These are phyloP conservation scores for Pyrus betulifolia DNA, from an alignment of 306 rosid species.

Conservation along the genomic window DNA sequence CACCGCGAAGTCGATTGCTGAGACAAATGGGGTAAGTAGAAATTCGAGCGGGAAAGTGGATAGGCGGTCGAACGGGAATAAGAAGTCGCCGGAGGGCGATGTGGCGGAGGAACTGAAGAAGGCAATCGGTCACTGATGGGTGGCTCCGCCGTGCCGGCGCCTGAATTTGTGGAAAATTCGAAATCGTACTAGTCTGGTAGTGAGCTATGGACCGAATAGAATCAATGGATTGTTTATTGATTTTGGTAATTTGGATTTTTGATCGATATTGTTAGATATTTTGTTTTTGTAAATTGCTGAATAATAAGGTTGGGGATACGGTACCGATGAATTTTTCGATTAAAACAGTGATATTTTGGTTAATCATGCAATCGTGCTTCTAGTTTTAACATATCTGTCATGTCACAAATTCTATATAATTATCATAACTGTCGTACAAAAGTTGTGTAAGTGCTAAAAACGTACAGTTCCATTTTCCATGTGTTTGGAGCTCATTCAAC, in stretches of 20 bases:
- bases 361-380: too few relatives aligned
- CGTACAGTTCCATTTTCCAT: too few relatives aligned
- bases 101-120: constrained; percentile 52
- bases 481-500: too few relatives aligned
- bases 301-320: background rate
- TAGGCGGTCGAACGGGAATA: constrained; percentile 30
- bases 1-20: background rate
- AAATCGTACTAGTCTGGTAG: background rate
- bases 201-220: too few relatives aligned
- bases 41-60: constrained; percentile 18
- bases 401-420: too few relatives aligned
- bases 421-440: too few relatives aligned
- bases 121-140: constrained; percentile 18
- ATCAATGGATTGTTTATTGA: background rate
- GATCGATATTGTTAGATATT: background rate
- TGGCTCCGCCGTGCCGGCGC: background rate
- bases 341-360: too few relatives aligned
- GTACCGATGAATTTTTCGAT: too few relatives aligned
- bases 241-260: background rate
- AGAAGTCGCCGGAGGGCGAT: constrained; percentile 31
- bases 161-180: constrained; percentile 10
- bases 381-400: too few relatives aligned
- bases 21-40: background rate
- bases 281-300: background rate
- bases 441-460: too few relatives aligned